Conservation (phyloP, 768 basidiomycete species). For the Boletus subcaerulescens region DNA sequence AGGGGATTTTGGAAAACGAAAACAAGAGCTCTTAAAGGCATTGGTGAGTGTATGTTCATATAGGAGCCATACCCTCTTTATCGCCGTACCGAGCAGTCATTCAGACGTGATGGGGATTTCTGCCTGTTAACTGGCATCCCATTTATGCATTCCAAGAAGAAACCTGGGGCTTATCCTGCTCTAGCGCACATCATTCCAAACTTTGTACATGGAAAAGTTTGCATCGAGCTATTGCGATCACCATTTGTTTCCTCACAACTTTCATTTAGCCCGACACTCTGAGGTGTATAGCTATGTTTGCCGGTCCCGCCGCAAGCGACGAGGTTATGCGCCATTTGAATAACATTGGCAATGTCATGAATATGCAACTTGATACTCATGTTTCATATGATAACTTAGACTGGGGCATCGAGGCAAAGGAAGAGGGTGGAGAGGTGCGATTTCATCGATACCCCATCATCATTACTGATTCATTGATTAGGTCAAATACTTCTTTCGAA, state of each 20-base stretch:
- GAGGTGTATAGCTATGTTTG: conserved; percentile 2
- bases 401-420: conserved; percentile 3
- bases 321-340: not conserved
- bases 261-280: not conserved
- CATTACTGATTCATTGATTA: not conserved
- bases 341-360: not conserved
- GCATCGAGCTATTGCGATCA: not conserved
- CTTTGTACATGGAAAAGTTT: not conserved
- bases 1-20: not conserved
- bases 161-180: too few species aligned
- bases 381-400: not conserved
- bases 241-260: not conserved
- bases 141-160: not conserved
- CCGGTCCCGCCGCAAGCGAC: not conserved
- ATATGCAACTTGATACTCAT: not conserved
- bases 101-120: not conserved
- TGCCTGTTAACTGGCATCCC: not conserved
- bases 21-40: not conserved
- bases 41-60: not conserved
- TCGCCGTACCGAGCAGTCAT: not conserved
- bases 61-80: not conserved
- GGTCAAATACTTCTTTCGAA: not conserved
- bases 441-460: not conserved
- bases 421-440: not conserved
- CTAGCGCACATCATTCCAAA: not conserved